These are phyloP conservation scores for Puccinia coronata DNA, from an alignment of 1,284 basidiomycete genomes.

Conservation along the genomic window DNA sequence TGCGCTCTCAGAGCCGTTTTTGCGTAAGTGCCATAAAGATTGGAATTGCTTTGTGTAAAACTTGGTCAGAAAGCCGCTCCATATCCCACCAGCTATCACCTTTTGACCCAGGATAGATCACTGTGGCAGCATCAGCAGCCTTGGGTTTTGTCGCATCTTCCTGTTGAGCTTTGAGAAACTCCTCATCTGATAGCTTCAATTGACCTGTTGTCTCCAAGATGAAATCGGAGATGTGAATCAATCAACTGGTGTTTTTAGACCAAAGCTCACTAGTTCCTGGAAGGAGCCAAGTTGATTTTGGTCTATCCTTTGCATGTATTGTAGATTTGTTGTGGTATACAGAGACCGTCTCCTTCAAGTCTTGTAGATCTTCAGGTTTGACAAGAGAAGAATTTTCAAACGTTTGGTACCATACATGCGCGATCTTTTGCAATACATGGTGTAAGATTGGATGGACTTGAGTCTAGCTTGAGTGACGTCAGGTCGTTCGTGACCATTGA, in stretches of 20 bases:
- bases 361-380: neutral
- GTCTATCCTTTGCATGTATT: no score
- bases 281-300: no score
- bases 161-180: neutral
- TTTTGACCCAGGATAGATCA: no score
- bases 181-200: neutral
- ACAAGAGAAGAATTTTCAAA: neutral
- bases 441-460: neutral
- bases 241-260: no score
- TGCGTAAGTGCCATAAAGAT: neutral
- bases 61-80: constrained; percentile 1
- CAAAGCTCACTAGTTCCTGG: neutral
- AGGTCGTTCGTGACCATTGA: constrained; percentile 10
- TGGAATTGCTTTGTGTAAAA: constrained; percentile 5
- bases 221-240: no score
- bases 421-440: no score
- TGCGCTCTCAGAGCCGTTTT: neutral
- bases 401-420: neutral
- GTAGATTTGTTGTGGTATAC: neutral
- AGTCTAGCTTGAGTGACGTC: neutral
- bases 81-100: no score
- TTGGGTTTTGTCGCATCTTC: neutral
- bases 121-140: no score
- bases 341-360: neutral
- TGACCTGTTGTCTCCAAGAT: neutral